These are phyloP conservation scores for Scopulariopsis brevicaulis DNA, from an alignment of 2,329 filamentous ascomycete species.

Conservation along the genomic window DNA sequence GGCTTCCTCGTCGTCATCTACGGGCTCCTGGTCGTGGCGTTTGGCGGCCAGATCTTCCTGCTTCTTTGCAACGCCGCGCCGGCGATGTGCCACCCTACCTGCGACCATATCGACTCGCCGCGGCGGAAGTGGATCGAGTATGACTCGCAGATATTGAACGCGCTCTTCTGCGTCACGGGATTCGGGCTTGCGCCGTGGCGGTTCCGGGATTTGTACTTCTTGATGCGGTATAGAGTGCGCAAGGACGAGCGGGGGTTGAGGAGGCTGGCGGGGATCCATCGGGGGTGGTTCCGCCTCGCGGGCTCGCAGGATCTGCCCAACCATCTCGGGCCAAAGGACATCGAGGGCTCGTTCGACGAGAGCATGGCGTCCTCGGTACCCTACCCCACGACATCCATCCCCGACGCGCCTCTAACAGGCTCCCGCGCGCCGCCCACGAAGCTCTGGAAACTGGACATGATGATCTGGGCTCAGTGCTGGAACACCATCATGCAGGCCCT, in stretches of 20 bases:
- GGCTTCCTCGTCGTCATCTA: constrained; percentile 73
- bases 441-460: constrained; percentile 67
- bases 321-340: constrained; percentile 32
- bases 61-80: constrained; percentile 65
- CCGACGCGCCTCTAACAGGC: constrained; percentile 60
- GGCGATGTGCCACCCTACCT: constrained; percentile 60
- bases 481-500: constrained; percentile 71
- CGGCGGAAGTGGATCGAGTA: constrained; percentile 79
- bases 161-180: constrained; percentile 74
- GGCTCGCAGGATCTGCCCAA: constrained; percentile 49
- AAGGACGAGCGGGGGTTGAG: constrained; percentile 46
- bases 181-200: constrained; percentile 81
- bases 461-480: constrained; percentile 66
- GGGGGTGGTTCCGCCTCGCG: constrained; percentile 62
- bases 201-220: constrained; percentile 66
- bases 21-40: constrained; percentile 71
- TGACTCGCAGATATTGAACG: constrained; percentile 62
- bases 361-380: constrained; percentile 31
- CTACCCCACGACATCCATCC: constrained; percentile 49
- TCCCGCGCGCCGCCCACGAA: constrained; percentile 54
- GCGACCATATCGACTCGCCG: constrained; percentile 62
- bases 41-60: constrained; percentile 86
- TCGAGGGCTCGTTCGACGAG: constrained; percentile 19
- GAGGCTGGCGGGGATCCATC: constrained; percentile 62
- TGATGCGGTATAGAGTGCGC: constrained; percentile 50